These are phyloP conservation scores for Trifolium dubium DNA, from an alignment of 306 rosid genomes.

Conservation along the genomic window DNA sequence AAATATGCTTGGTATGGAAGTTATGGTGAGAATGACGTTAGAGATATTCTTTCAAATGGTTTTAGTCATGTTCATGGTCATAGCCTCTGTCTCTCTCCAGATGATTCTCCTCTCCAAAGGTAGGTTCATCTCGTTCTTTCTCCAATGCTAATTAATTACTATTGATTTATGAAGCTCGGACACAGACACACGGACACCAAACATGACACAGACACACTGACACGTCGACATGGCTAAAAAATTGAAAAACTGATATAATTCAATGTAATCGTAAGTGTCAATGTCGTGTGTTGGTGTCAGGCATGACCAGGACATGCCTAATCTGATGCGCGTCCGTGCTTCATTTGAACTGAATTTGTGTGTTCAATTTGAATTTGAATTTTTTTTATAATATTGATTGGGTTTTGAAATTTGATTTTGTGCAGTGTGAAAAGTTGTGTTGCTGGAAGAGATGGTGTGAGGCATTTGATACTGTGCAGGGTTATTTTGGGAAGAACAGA, in stretches of 20 bases:
- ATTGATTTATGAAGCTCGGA: no score
- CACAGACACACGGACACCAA: no score
- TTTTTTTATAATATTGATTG: neutral
- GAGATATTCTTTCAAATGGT: slow-evolving; percentile 62
- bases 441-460: slow-evolving; percentile 62
- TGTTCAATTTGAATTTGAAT: no score
- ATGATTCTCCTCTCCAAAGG: slow-evolving; percentile 70
- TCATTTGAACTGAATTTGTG: no score
- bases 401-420: neutral
- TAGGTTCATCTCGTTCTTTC: slow-evolving; percentile 47
- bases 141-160: neutral
- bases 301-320: no score
- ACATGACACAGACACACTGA: no score
- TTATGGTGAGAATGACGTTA: slow-evolving; percentile 52
- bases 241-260: no score
- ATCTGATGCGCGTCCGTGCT: no score
- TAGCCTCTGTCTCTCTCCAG: slow-evolving; percentile 57
- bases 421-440: slow-evolving; percentile 56
- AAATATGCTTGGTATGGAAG: slow-evolving; percentile 78
- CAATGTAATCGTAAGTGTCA: no score
- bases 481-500: slow-evolving; percentile 78
- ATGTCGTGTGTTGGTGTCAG: no score
- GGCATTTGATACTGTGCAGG: slow-evolving; percentile 78
- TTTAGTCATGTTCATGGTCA: slow-evolving; percentile 46
- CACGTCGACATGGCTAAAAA: no score